Percentiles rank a stretch among this genome's conserved stretches.
Conservation (phyloP, 441 rosid genomes). For the Adansonia rubrostipa region DNA sequence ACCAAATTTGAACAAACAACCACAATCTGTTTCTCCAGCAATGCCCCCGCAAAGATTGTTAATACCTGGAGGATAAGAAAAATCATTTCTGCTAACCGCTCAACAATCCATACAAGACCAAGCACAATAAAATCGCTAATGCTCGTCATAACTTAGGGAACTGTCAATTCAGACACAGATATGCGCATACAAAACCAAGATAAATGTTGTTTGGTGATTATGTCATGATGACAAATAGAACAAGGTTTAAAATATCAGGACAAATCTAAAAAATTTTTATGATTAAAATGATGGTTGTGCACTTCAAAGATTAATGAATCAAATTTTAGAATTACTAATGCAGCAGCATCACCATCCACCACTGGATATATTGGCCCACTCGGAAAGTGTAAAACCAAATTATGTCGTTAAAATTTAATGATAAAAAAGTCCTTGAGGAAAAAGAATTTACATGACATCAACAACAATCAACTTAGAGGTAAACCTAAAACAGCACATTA, state of each 20-base stretch:
- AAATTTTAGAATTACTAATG: not conserved
- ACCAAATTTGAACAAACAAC: constrained; percentile 96
- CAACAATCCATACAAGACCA: not conserved
- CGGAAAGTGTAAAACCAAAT: not conserved
- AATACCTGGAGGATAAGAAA: constrained; percentile 63
- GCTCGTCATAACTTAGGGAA: not conserved
- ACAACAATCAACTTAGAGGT: not conserved
- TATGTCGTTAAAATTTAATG: not conserved
- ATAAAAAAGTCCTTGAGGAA: not conserved
- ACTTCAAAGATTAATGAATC: constrained; percentile 4
- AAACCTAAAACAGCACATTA: constrained; percentile 8
- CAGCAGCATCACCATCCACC: not conserved
- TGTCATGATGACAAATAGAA: not conserved
- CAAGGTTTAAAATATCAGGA: not conserved
- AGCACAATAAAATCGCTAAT: constrained; percentile 6
- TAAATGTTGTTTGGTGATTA: not conserved
- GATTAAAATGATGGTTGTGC: not conserved
- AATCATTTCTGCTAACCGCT: constrained; percentile 21
- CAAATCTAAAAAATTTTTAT: not conserved
- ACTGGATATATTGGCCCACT: constrained; percentile 15
- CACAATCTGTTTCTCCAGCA: constrained; percentile 90
- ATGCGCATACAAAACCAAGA: not conserved
- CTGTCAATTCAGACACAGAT: not conserved
- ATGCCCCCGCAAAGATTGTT: constrained; percentile 80
- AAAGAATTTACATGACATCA: not conserved